These are phyloP conservation scores for Ophiocordyceps camponoti-saundersi DNA, from an alignment of 2,329 filamentous ascomycete species.

Conservation along the genomic window DNA sequence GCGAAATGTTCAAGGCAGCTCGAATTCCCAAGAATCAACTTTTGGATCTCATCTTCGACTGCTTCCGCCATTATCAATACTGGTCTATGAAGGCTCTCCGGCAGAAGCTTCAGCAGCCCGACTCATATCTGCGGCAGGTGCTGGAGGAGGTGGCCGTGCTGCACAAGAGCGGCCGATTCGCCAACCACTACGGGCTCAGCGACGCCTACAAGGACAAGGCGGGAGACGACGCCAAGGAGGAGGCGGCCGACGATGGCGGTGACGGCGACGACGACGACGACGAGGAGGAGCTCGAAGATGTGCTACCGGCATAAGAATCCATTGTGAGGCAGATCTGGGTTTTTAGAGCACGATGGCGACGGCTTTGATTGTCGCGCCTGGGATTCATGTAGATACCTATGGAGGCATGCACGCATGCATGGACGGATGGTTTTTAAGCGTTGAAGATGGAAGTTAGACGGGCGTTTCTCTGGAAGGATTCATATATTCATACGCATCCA, in stretches of 20 bases:
- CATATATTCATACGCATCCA: too few relatives aligned
- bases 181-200: constrained; percentile 71
- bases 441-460: too few relatives aligned
- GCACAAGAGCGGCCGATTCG: constrained; percentile 69
- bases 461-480: too few relatives aligned
- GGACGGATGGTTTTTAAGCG: too few relatives aligned
- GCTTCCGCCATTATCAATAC: constrained; percentile 75
- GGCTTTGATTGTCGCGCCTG: too few relatives aligned
- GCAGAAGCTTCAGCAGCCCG: constrained; percentile 63
- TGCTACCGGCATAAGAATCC: constrained; percentile 20
- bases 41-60: constrained; percentile 66
- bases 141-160: constrained; percentile 70
- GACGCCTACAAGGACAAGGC: constrained; percentile 28
- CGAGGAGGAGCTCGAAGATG: constrained; percentile 64
- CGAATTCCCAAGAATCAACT: constrained; percentile 83
- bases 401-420: too few relatives aligned
- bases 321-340: neutral
- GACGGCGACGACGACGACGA: constrained; percentile 37
- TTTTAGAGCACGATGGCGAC: too few relatives aligned
- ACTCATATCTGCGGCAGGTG: constrained; percentile 77
- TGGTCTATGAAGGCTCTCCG: constrained; percentile 89
- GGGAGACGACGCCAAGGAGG: constrained; percentile 29
- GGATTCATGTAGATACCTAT: too few relatives aligned
- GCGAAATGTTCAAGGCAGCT: constrained; percentile 63
- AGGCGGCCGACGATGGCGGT: constrained; percentile 26